phyloP scores from a whole-genome alignment of 768 basidiomycete species.

The Crucibulum laeve region DNA sequence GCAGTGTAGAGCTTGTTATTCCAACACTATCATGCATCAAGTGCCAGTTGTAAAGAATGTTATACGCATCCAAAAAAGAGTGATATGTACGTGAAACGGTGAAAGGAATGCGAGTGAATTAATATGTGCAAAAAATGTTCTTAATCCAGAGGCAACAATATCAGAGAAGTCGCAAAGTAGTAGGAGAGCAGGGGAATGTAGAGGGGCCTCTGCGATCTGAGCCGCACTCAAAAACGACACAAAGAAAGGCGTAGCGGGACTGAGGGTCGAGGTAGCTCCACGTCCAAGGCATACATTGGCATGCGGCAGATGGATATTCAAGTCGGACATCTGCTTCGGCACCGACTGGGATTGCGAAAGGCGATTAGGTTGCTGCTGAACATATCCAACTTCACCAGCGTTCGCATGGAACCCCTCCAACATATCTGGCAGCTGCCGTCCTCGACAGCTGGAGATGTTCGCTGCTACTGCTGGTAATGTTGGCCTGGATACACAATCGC shows the following conservation, averaged over 20 bases:
- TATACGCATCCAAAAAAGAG: no score
- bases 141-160: no score
- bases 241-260: constrained; percentile 71
- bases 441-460: no score
- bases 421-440: no score
- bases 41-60: no score
- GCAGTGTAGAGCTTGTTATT: no score
- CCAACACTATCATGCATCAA: no score
- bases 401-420: constrained; percentile 34
- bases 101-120: no score
- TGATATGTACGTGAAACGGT: no score
- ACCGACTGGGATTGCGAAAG: not conserved
- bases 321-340: constrained; percentile 6
- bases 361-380: constrained; percentile 8
- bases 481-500: constrained; percentile 19
- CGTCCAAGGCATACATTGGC: constrained; percentile 22
- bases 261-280: constrained; percentile 45
- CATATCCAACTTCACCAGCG: constrained; percentile 2
- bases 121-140: no score
- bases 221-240: constrained; percentile 43
- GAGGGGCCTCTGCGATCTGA: constrained; percentile 5
- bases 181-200: no score
- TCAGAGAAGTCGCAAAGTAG: no score
- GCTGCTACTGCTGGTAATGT: constrained; percentile 9
- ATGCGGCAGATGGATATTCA: constrained; percentile 19